phyloP scores from a whole-genome alignment of 148 eudicot species.

The Persicaria tinctoria region DNA sequence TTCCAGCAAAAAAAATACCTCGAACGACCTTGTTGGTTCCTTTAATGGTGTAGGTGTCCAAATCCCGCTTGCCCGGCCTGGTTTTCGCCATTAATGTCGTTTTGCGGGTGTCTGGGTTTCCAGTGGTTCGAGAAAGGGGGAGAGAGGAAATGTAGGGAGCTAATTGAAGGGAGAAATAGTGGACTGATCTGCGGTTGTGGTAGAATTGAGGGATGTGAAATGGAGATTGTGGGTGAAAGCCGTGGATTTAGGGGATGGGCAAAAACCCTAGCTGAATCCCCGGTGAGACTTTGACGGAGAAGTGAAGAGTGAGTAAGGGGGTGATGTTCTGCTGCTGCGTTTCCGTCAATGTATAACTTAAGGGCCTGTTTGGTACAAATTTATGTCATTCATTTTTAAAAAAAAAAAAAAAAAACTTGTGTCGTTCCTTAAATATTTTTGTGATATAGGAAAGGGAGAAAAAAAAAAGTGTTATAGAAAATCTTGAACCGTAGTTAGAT shows the following conservation, averaged over 20 bases:
- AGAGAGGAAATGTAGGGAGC: neutral
- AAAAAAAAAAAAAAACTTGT: no score
- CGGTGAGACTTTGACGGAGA: neutral
- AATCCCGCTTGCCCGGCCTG: constrained; percentile 53
- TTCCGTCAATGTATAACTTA: no score
- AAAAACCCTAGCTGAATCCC: constrained; percentile 25
- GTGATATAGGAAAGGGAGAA: no score
- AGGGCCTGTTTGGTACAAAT: no score
- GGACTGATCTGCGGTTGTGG: neutral
- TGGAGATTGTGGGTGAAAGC: constrained; percentile 9
- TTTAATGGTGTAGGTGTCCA: constrained; percentile 55
- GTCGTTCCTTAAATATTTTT: no score
- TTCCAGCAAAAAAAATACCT: constrained; percentile 26
- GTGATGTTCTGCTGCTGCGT: no score
- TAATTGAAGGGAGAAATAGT: neutral
- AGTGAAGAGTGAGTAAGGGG: neutral
- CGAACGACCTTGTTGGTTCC: constrained; percentile 69
- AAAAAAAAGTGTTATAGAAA: no score
- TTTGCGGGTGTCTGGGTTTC: neutral
- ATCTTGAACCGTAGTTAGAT: no score
- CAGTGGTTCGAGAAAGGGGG: neutral
- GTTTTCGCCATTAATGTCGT: constrained; percentile 49
- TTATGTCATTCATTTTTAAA: no score
- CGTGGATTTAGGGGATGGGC: constrained; percentile 22
- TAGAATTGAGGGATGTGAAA: constrained; percentile 1